phyloP scores from a whole-genome alignment of 2,329 filamentous ascomycete genomes.

The Pseudopyrenochaeta lycopersici region DNA sequence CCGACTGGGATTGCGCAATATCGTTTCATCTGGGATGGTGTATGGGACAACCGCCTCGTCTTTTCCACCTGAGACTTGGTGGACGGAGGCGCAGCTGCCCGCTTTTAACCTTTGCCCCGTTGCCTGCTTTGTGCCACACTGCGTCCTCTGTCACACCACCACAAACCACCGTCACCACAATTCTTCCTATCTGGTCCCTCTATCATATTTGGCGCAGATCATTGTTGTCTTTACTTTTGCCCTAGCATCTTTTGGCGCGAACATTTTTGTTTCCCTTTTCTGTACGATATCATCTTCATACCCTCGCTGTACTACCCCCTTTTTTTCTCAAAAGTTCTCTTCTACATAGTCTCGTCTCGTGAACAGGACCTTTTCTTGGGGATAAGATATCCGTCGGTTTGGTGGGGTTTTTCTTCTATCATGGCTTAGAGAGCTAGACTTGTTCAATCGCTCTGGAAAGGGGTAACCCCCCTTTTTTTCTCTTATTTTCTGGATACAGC shows the following conservation, averaged over 20 bases:
- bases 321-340: conserved; percentile 4
- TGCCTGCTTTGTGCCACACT: neutral
- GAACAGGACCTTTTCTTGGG: no score
- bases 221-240: conserved; percentile 4
- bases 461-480: neutral
- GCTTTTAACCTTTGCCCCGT: neutral
- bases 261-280: neutral
- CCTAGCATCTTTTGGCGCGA: conserved; percentile 11
- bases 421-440: neutral
- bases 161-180: neutral
- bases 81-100: neutral
- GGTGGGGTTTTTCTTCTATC: neutral
- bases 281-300: conserved; percentile 29
- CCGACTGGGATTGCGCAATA: no score
- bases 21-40: neutral
- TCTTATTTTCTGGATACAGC: neutral
- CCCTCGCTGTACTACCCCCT: conserved; percentile 28
- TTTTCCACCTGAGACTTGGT: neutral
- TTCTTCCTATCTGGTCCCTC: neutral
- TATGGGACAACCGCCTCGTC: neutral
- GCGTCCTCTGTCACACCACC: neutral
- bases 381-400: neutral
- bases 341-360: neutral
- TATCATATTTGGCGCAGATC: neutral
- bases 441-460: no score